Evolutionary conservation across 1,284 basidiomycete genomes (phyloP).

Genomic region (Heterobasidion parviporum): DNA sequence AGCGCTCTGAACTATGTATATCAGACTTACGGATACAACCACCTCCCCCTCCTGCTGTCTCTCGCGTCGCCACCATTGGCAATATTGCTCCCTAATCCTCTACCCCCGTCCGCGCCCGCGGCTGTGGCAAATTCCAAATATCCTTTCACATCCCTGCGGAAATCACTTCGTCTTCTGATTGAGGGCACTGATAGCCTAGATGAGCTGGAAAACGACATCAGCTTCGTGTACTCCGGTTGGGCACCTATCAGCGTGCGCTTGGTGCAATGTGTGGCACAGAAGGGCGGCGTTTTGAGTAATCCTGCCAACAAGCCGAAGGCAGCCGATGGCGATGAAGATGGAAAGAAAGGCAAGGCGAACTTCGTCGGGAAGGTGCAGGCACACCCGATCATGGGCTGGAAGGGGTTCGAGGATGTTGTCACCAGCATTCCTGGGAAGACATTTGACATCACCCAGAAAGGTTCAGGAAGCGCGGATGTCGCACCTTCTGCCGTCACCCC

Average conservation of each 20-base stretch:
- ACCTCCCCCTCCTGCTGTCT: conserved; percentile 79
- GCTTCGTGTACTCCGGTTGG: conserved; percentile 95
- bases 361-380: conserved; percentile 53
- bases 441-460: conserved; percentile 70
- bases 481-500: conserved; percentile 27
- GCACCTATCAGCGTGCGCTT: conserved; percentile 89
- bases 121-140: conserved; percentile 43
- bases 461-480: conserved; percentile 22
- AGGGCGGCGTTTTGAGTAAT: conserved; percentile 79
- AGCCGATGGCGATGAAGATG: conserved; percentile 27
- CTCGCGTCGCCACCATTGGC: conserved; percentile 69
- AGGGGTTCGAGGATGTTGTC: conserved; percentile 89
- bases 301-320: conserved; percentile 46
- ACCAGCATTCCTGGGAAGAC: conserved; percentile 77
- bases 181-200: conserved; percentile 78
- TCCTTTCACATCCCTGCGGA: conserved; percentile 69
- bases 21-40: conserved; percentile 88
- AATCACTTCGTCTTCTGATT: conserved; percentile 84
- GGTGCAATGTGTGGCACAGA: conserved; percentile 88
- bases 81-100: conserved; percentile 55
- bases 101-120: conserved; percentile 40
- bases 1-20: conserved; percentile 6
- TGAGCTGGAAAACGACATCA: conserved; percentile 86
- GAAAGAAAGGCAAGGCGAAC: conserved; percentile 18
- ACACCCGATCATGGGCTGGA: conserved; percentile 92